These are phyloP conservation scores for Cairneyella variabilis DNA, from an alignment of 495 filamentous ascomycete species.

Conservation along the genomic window DNA sequence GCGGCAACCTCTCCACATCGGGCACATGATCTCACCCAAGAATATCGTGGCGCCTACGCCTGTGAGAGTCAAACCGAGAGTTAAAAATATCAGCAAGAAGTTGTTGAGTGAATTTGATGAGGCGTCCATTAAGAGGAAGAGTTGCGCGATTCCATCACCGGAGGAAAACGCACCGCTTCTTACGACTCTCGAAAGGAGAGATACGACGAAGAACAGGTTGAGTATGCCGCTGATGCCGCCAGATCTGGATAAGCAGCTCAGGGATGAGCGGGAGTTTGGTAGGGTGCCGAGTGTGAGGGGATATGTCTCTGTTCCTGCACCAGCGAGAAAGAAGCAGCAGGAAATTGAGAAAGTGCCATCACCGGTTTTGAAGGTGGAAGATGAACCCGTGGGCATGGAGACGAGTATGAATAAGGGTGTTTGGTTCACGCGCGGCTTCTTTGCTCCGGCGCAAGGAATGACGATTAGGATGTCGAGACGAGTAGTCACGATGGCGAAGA, in stretches of 20 bases:
- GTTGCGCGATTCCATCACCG: too few species aligned
- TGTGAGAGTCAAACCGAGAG: not conserved
- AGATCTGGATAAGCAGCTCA: too few species aligned
- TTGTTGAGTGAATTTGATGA: not conserved
- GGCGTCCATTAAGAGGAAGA: too few species aligned
- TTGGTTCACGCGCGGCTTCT: slow-evolving; percentile 1
- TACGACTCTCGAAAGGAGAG: too few species aligned
- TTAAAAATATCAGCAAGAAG: not conserved
- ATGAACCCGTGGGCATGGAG: not conserved
- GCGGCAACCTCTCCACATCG: too few species aligned
- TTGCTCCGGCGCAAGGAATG: slow-evolving; percentile 5
- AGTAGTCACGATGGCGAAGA: slow-evolving; percentile 1
- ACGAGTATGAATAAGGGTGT: not conserved
- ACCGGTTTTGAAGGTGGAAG: not conserved
- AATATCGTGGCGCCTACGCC: too few species aligned
- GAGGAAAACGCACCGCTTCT: too few species aligned
- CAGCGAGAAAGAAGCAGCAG: not conserved
- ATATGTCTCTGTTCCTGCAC: not conserved
- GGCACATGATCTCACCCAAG: too few species aligned
- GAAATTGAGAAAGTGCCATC: not conserved
- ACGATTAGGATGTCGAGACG: slow-evolving; percentile 10
- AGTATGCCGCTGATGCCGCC: too few species aligned
- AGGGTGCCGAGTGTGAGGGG: too few species aligned
- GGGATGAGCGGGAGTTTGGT: not conserved
- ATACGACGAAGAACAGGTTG: too few species aligned